Evolutionary conservation across 208 protist species (phyloP), one percentile per base, ranked within the genome.

Genomic region (Sergeia podlipaevii): DNA sequence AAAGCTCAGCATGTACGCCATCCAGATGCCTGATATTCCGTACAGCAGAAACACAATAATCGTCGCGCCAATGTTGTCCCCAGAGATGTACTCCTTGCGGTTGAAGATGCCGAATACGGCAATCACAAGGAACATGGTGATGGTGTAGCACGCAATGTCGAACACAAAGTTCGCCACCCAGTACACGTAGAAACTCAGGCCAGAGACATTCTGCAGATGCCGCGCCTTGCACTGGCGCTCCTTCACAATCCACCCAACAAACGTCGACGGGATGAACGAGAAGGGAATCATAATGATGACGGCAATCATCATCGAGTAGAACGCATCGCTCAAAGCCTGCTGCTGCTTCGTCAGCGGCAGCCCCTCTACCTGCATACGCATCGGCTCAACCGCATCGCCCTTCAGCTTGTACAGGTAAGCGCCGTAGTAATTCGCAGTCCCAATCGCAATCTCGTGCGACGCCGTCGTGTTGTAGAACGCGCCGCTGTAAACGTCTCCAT

Each of bases 121-220:
- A 52, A 88, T 71, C 6, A 72, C 67, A 28, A 80, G 51, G 37
- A 79, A 45, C 44, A 72, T 67, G 24, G 65, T 74, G 15, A 83
- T 38, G 23, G 74, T 15, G 64, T 85, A 81, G 34, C 50, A 70
- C 27, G 28, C 37, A 11, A 84, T 21, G 60, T 90, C 82, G 54
- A 83, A 90, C 28, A 83, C 3, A 54, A 77, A 90, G 65, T 80
- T 90, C 5, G 70, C 59, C 4, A 74, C 6, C 82, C 82, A 90
- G 62, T 90, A 90, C 1, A 79, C 49, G 33, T 57, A 65, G 50
- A 70, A 69, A 27, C 60, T 47, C 28, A 88, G 51, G 18, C 80
- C 82, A 10, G 66, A 74, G 21, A 89, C 60, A 48, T 69, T 68
- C 60, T 88, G 80, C 44, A 83, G 48, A 43, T 88, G 80, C 34